Percentiles rank a stretch among this genome's conserved stretches.
phyloP scores from a whole-genome alignment of 169 alveolate species.

The Plasmodium vivax region DNA sequence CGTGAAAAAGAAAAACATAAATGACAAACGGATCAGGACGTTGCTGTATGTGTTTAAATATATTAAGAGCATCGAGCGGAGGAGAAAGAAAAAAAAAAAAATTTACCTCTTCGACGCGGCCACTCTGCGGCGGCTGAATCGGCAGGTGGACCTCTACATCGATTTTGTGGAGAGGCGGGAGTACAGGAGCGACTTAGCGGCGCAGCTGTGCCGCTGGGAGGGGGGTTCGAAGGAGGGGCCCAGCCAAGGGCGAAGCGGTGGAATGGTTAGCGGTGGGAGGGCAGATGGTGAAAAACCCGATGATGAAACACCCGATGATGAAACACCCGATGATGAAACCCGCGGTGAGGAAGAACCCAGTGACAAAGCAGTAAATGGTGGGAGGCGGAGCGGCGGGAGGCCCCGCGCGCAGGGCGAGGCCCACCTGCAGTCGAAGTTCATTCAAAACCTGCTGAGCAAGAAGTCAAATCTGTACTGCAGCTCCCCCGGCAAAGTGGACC shows the following conservation, averaged over 20 bases:
- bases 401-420: not conserved
- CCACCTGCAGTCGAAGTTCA: slow-evolving; percentile 9
- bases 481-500: not conserved
- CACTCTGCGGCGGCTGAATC: slow-evolving; percentile 10
- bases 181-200: slow-evolving; percentile 24
- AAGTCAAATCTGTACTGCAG: slow-evolving; percentile 17
- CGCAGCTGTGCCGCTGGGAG: not conserved
- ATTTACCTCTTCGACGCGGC: slow-evolving; percentile 12
- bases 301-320: too few relatives aligned
- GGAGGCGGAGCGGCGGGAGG: not conserved
- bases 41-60: slow-evolving; percentile 46
- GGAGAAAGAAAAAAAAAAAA: slow-evolving; percentile 33
- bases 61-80: slow-evolving; percentile 24
- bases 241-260: not conserved
- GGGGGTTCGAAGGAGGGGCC: not conserved
- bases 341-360: not conserved
- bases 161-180: slow-evolving; percentile 34
- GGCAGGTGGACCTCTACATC: slow-evolving; percentile 55
- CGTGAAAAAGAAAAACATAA: slow-evolving; percentile 20
- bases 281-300: too few relatives aligned
- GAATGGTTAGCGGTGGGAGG: too few relatives aligned
- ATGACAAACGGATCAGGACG: slow-evolving; percentile 44
- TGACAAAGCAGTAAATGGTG: not conserved
- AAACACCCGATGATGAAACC: too few relatives aligned
- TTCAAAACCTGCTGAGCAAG: slow-evolving; percentile 22